Evolutionary conservation across 2,329 filamentous ascomycete species (phyloP).

Genomic region (Colletotrichum acutatum): DNA sequence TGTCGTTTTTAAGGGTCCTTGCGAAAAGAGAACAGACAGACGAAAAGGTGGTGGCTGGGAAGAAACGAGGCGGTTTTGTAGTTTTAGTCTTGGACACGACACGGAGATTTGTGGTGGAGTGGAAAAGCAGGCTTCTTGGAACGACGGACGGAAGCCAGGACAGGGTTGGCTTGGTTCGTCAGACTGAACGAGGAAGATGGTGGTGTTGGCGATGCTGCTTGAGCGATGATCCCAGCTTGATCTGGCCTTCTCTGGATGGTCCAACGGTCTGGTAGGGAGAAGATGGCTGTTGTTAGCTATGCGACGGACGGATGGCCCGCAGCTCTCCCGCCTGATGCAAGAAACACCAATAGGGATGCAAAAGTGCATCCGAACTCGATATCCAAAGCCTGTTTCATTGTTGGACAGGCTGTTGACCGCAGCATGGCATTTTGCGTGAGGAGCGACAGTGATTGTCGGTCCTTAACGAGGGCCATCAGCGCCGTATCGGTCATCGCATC

Average conservation of each 20-base stretch:
- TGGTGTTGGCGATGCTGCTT: constrained; percentile 30
- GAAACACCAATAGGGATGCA: constrained; percentile 20
- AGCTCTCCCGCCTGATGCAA: constrained; percentile 15
- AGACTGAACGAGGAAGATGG: constrained; percentile 16
- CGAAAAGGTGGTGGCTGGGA: constrained; percentile 12
- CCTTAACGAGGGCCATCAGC: constrained; percentile 25
- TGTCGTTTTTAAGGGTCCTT: constrained; percentile 25
- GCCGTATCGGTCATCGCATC: constrained; percentile 6
- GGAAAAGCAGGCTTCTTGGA: constrained; percentile 31
- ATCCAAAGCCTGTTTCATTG: constrained; percentile 32
- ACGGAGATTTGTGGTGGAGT: constrained; percentile 14
- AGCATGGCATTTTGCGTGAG: not conserved
- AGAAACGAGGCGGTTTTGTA: constrained; percentile 30
- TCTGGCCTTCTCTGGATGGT: not conserved
- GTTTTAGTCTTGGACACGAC: constrained; percentile 19
- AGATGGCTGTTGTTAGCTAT: constrained; percentile 28
- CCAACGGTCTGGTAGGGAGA: constrained; percentile 12
- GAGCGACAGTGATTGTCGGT: not conserved
- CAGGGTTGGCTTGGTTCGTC: constrained; percentile 11
- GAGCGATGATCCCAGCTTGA: constrained; percentile 33
- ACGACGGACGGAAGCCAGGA: constrained; percentile 13
- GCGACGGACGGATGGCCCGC: constrained; percentile 3
- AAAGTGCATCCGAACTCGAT: constrained; percentile 8
- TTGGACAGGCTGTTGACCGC: not conserved
- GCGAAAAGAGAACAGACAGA: not conserved